Evolutionary conservation across 345 rosid genomes (phyloP).

Genomic region (Gossypium bickii): DNA sequence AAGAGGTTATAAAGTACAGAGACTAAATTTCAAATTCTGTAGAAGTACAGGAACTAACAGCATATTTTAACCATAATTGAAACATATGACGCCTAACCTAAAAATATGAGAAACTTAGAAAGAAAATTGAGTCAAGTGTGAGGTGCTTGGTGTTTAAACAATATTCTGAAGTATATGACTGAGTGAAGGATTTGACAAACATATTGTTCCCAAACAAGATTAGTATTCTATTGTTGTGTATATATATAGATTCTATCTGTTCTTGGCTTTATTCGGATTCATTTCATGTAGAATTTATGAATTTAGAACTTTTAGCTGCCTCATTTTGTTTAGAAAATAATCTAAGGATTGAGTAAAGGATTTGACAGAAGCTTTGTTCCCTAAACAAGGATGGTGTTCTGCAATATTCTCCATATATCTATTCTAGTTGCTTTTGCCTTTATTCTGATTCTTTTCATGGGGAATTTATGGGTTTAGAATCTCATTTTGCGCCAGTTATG

Average conservation of each 20-base stretch:
- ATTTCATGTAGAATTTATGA: background rate
- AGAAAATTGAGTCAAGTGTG: background rate
- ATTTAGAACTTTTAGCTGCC: background rate
- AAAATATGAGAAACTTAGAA: background rate
- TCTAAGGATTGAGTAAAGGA: background rate
- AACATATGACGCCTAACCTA: background rate
- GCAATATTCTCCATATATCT: background rate
- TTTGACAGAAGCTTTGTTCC: background rate
- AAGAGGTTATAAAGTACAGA: too few relatives aligned
- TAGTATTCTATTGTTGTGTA: background rate
- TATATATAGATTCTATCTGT: background rate
- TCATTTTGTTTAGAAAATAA: background rate
- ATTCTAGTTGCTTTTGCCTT: background rate
- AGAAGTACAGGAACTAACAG: too few relatives aligned
- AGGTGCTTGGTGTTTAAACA: background rate
- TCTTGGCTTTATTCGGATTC: background rate
- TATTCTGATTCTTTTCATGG: background rate
- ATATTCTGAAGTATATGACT: background rate
- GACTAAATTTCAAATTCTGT: too few relatives aligned
- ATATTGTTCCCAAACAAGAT: background rate
- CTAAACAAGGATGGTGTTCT: background rate
- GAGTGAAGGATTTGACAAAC: background rate
- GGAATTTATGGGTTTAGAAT: background rate
- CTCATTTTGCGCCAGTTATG: background rate
- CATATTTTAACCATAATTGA: background rate